A percentile compares a stretch with the other conserved stretches of the same genome.
These are phyloP conservation scores for Colletotrichum trifolii DNA, from an alignment of 2,329 filamentous ascomycete species.

Conservation along the genomic window DNA sequence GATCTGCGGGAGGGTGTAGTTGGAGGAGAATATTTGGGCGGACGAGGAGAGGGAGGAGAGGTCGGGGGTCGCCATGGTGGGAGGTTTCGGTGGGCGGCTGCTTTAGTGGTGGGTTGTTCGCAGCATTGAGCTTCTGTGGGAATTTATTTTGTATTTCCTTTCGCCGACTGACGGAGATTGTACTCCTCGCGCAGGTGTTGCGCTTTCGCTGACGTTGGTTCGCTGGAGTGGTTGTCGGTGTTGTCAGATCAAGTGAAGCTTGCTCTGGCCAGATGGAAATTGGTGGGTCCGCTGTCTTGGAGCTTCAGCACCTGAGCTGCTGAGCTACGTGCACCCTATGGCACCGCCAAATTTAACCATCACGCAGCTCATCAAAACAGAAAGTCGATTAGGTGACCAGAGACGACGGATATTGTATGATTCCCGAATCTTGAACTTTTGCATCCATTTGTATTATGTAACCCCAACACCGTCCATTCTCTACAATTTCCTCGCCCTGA, in stretches of 20 bases:
- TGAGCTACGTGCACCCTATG: too few species aligned
- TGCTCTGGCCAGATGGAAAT: constrained; percentile 30
- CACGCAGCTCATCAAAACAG: neutral
- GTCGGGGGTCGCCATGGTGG: constrained; percentile 51
- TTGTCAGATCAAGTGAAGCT: constrained; percentile 7
- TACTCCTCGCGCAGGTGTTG: constrained; percentile 12
- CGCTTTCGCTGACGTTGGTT: constrained; percentile 11
- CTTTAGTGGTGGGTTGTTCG: constrained; percentile 1
- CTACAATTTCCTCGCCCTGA: constrained; percentile 93
- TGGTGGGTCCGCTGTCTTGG: constrained; percentile 25
- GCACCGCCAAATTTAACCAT: neutral
- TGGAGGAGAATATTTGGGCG: constrained; percentile 64
- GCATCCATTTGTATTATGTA: constrained; percentile 33
- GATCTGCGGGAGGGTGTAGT: constrained; percentile 71
- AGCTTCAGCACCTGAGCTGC: constrained; percentile 12
- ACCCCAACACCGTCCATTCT: constrained; percentile 10
- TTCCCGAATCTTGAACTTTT: constrained; percentile 4
- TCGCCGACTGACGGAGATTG: neutral
- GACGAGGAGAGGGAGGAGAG: constrained; percentile 60
- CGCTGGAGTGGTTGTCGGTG: neutral
- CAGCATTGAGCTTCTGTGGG: neutral
- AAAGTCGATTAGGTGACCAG: neutral
- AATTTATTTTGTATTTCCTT: neutral
- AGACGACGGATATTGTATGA: neutral
- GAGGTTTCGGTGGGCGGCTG: neutral